Base-by-base conservation (phyloP, 805 yeast species). In the Monosporozyma yasuniensis region DNA sequence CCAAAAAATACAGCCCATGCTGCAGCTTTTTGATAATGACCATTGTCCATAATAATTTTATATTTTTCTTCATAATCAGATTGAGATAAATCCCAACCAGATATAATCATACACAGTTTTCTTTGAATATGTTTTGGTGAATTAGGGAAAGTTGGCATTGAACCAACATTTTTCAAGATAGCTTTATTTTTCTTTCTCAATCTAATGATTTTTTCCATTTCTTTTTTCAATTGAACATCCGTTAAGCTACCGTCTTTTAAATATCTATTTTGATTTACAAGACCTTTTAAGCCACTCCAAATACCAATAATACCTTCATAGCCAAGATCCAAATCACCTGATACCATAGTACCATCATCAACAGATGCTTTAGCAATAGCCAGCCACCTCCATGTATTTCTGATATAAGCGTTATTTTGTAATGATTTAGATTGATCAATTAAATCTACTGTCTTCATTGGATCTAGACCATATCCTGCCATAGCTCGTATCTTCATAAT, bases 1-100 rank as follows among this genome's bases (percentile, higher is more conserved):
- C 96, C 96, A 62, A 87, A 91, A 65, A 91, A 91, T 0, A 89
- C 90, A 0, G 97, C 97, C 95, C 96, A 87, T 0, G 95, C 98
- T 0, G 97, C 99, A 0, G 99, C 98, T 61, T 91, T 83, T 53
- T 89, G 96, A 54, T 77, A 77, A 52, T 78, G 76, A 0, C 85
- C 89, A 14, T 70, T 65, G 0, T 69, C 65, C 21, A 83, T 78
- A 39, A 91, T 72, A 39, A 73, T 71, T 21, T 69, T 67, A 38
- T 86, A 74, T 53, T 83, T 81, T 38, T 77, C 80, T 55, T 89
- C 95, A 53, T 88, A 75, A 61, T 87, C 95, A 23, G 77, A 70
- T 16, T 78, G 77, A 1, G 88, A 81, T 58, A 87, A 81, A 58
- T 87, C 88, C 95, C 96, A 90, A 1, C 98, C 98, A 34, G 89